Percentiles rank a stretch among this genome's conserved stretches.
These are phyloP conservation scores for Thermoascus crustaceus DNA, from an alignment of 2,329 filamentous ascomycete genomes.

Conservation along the genomic window DNA sequence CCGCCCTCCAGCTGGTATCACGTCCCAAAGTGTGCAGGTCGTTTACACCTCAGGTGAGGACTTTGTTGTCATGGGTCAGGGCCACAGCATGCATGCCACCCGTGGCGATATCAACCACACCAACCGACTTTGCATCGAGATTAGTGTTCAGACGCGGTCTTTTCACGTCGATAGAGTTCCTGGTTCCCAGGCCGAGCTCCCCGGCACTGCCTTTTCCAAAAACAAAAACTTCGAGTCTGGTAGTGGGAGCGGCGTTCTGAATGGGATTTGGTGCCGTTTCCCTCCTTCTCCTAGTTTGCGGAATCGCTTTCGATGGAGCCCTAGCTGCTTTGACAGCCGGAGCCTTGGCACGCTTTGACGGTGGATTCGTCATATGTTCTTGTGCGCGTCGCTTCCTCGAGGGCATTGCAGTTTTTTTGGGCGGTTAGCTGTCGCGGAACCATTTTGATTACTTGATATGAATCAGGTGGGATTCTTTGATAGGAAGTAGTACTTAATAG, in stretches of 20 bases:
- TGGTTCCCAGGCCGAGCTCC: constrained; percentile 62
- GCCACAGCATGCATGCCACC: constrained; percentile 69
- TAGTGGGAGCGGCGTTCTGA: constrained; percentile 49
- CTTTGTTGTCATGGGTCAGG: constrained; percentile 67
- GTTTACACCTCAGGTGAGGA: constrained; percentile 84
- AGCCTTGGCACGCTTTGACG: no score
- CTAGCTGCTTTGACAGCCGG: no score
- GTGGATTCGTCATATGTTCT: no score
- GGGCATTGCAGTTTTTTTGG: no score
- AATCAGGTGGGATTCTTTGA: no score
- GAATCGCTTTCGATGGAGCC: no score
- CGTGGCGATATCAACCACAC: constrained; percentile 50
- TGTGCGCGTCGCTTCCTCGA: no score
- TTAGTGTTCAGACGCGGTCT: constrained; percentile 45
- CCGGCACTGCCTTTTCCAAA: constrained; percentile 66
- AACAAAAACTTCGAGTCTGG: constrained; percentile 58
- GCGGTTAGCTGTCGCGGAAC: no score
- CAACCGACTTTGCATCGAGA: constrained; percentile 46
- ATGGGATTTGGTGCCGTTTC: no score
- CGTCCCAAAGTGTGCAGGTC: constrained; percentile 71
- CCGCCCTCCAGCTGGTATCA: constrained; percentile 58
- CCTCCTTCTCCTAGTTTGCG: no score
- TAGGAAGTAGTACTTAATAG: no score
- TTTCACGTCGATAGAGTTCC: background rate
- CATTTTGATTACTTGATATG: no score